Evolutionary conservation across 106 monocot species (phyloP).

Genomic region (Allium cepa): DNA sequence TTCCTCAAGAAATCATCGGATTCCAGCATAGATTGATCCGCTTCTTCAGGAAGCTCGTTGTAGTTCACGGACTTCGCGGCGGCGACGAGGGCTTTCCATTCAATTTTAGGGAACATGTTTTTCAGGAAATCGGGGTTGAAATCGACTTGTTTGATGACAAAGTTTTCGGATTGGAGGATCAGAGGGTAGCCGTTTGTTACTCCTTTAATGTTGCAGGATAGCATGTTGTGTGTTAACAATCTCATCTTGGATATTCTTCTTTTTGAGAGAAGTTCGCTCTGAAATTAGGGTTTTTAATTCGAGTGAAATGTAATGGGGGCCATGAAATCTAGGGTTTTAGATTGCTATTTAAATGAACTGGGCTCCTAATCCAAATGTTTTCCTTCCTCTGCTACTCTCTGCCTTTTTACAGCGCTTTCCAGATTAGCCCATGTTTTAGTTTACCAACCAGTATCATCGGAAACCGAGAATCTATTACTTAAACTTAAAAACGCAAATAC

Average conservation of each 20-base stretch:
- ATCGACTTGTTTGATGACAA: slow-evolving; percentile 60
- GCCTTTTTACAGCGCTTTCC: too few species aligned
- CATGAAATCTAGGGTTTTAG: neutral
- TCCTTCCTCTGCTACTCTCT: too few species aligned
- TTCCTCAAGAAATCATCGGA: slow-evolving; percentile 62
- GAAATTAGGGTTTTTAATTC: neutral
- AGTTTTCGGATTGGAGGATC: slow-evolving; percentile 48
- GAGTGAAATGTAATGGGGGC: neutral
- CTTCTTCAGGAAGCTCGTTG: slow-evolving; percentile 55
- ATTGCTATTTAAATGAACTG: too few species aligned
- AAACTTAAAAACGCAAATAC: too few species aligned
- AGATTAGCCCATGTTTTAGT: too few species aligned
- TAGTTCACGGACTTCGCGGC: slow-evolving; percentile 41
- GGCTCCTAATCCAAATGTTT: too few species aligned
- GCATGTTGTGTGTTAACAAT: slow-evolving; percentile 96
- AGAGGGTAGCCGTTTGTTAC: slow-evolving; percentile 83
- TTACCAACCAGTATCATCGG: too few species aligned
- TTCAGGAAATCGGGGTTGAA: slow-evolving; percentile 86
- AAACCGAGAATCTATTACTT: too few species aligned
- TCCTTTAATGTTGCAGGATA: slow-evolving; percentile 85
- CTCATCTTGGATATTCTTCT: slow-evolving; percentile 44
- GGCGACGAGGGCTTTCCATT: slow-evolving; percentile 65
- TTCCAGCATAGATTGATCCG: slow-evolving; percentile 20
- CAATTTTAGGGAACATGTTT: slow-evolving; percentile 63
- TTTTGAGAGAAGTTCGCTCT: neutral